Conservation (phyloP, 306 rosid genomes). For the Acmispon strigosus region DNA sequence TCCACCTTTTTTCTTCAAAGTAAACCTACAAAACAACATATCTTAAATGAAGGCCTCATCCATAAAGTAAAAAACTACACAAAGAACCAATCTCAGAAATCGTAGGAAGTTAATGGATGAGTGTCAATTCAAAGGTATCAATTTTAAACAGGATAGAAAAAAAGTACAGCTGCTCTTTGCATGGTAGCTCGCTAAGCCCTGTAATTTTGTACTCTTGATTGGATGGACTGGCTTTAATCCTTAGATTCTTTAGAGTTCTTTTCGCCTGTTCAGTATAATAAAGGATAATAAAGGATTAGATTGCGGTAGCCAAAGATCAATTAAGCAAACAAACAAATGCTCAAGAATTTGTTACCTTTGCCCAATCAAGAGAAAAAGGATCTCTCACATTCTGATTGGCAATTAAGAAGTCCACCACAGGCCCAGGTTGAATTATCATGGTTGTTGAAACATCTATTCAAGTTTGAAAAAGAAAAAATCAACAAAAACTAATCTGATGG, state of each 20-base stretch:
- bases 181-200: slow-evolving; percentile 73
- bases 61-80: not conserved
- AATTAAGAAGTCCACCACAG: slow-evolving; percentile 84
- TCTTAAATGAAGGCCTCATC: not conserved
- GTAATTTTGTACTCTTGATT: slow-evolving; percentile 78
- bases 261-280: slow-evolving; percentile 54
- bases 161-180: slow-evolving; percentile 63
- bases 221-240: slow-evolving; percentile 62
- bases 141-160: not conserved
- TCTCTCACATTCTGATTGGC: slow-evolving; percentile 70
- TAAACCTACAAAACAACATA: slow-evolving; percentile 38
- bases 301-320: not conserved
- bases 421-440: slow-evolving; percentile 81
- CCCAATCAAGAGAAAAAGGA: slow-evolving; percentile 72
- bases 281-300: not conserved
- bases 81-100: not conserved
- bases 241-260: slow-evolving; percentile 66
- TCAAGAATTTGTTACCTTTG: slow-evolving; percentile 43
- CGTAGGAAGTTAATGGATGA: not conserved
- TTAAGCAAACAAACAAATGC: not conserved
- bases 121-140: not conserved
- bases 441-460: slow-evolving; percentile 85
- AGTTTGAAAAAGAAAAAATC: not conserved
- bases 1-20: slow-evolving; percentile 46
- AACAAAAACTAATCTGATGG: not conserved